These are phyloP conservation scores for Diaporthe destruens DNA, from an alignment of 2,329 filamentous ascomycete genomes.

Conservation along the genomic window DNA sequence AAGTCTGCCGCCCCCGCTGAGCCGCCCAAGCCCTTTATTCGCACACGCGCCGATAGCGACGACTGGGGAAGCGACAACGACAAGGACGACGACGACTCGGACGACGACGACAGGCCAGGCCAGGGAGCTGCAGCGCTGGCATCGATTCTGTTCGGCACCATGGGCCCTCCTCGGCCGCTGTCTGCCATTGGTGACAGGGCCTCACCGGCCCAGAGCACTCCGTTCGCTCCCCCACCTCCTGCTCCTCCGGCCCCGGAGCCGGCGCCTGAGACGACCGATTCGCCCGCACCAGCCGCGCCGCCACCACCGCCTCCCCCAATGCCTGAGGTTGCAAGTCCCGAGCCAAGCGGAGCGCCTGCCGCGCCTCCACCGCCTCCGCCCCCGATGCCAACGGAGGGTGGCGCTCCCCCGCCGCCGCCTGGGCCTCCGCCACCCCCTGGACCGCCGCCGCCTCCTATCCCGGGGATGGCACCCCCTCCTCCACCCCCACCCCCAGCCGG, in stretches of 20 bases:
- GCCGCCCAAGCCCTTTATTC: constrained; percentile 65
- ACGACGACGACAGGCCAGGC: constrained; percentile 82
- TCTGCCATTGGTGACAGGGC: constrained; percentile 83
- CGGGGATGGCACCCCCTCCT: constrained; percentile 56
- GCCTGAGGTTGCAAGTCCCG: constrained; percentile 43
- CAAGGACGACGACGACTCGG: constrained; percentile 66
- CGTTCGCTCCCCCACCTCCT: constrained; percentile 56
- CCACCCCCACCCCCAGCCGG: constrained; percentile 46
- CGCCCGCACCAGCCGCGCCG: constrained; percentile 50
- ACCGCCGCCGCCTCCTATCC: constrained; percentile 55
- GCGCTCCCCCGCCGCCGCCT: constrained; percentile 51
- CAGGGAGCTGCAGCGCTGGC: constrained; percentile 92
- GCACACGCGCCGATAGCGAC: constrained; percentile 69
- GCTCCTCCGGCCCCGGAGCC: constrained; percentile 52
- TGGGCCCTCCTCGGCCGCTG: constrained; percentile 91
- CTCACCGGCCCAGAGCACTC: constrained; percentile 53
- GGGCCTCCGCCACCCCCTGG: constrained; percentile 51
- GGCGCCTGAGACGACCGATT: constrained; percentile 43
- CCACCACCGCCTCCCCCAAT: constrained; percentile 58
- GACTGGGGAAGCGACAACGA: constrained; percentile 88
- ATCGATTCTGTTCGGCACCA: constrained; percentile 95
- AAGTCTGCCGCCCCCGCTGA: constrained; percentile 58
- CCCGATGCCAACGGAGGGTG: constrained; percentile 53
- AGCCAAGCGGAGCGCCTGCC: constrained; percentile 49
- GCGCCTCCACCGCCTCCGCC: constrained; percentile 51